Evolutionary conservation across 2,329 filamentous ascomycete species (phyloP).

Genomic region (Bisporella sp.): DNA sequence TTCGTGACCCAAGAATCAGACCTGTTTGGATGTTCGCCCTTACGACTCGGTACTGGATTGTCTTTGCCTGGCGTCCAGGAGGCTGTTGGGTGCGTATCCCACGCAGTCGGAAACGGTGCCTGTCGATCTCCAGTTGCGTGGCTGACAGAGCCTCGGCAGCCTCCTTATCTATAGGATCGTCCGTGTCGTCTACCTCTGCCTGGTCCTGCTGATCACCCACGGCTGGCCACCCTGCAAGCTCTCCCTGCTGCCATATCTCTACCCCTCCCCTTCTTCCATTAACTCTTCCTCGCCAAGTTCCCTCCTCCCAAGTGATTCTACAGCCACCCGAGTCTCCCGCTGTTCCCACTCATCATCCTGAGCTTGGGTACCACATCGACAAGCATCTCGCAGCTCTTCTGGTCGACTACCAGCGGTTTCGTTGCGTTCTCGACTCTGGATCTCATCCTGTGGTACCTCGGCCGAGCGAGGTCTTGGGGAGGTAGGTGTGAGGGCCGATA

Average conservation of each 20-base stretch:
- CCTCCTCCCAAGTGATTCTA: constrained; percentile 6
- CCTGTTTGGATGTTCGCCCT: constrained; percentile 15
- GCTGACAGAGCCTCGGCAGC: constrained; percentile 10
- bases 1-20: constrained; percentile 15
- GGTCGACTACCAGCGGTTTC: not conserved
- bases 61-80: constrained; percentile 12
- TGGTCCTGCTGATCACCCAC: constrained; percentile 11
- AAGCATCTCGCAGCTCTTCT: constrained; percentile 2
- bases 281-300: constrained; percentile 3
- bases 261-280: constrained; percentile 6
- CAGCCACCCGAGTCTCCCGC: not conserved
- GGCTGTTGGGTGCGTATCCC: constrained; percentile 9
- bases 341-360: not conserved
- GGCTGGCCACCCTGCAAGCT: constrained; percentile 6
- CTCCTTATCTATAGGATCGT: constrained; percentile 10
- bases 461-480: not conserved
- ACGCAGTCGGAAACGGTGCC: constrained; percentile 11
- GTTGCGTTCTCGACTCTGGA: not conserved
- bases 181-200: constrained; percentile 5
- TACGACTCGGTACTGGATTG: constrained; percentile 16
- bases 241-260: constrained; percentile 7
- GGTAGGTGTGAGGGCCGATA: not conserved
- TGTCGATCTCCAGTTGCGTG: constrained; percentile 4
- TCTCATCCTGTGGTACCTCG: not conserved
- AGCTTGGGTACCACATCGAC: constrained; percentile 1